These are phyloP conservation scores for Trichoderma hamatum DNA, from an alignment of 2,329 filamentous ascomycete species.

Conservation along the genomic window DNA sequence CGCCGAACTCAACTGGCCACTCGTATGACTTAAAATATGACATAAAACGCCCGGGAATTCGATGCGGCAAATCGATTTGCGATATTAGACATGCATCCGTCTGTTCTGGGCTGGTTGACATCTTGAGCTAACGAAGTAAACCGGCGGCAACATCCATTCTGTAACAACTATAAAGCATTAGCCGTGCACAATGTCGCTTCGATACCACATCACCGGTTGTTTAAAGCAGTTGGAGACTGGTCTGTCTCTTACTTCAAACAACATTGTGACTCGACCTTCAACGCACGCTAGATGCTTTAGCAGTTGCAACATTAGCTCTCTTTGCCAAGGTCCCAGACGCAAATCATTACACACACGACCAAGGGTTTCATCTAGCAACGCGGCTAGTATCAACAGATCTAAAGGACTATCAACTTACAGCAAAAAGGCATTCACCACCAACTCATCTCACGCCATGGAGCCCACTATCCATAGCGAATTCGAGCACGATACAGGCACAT, in stretches of 20 bases:
- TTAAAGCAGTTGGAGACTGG: neutral
- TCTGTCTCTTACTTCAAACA: neutral
- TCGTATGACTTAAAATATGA: conserved; percentile 1
- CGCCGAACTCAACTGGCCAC: conserved; percentile 10
- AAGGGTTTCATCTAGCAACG: neutral
- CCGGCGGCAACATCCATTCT: neutral
- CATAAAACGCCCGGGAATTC: neutral
- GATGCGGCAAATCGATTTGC: neutral
- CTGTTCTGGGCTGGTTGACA: neutral
- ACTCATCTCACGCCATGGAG: conserved; percentile 28
- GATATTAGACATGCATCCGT: conserved; percentile 1
- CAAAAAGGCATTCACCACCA: neutral
- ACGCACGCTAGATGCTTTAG: neutral
- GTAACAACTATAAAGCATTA: neutral
- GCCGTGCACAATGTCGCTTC: neutral
- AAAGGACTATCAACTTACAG: neutral
- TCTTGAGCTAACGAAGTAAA: neutral
- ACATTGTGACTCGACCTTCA: neutral
- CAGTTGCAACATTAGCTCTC: neutral
- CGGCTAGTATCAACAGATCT: neutral
- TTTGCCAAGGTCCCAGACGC: neutral
- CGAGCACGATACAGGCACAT: conserved; percentile 52
- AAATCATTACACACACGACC: neutral
- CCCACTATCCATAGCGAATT: conserved; percentile 46
- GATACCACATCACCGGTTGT: neutral